Percentiles rank a stretch among this genome's conserved stretches.
Conservation (phyloP, 2,329 filamentous ascomycete species). For the Niveomyces coronatus region DNA sequence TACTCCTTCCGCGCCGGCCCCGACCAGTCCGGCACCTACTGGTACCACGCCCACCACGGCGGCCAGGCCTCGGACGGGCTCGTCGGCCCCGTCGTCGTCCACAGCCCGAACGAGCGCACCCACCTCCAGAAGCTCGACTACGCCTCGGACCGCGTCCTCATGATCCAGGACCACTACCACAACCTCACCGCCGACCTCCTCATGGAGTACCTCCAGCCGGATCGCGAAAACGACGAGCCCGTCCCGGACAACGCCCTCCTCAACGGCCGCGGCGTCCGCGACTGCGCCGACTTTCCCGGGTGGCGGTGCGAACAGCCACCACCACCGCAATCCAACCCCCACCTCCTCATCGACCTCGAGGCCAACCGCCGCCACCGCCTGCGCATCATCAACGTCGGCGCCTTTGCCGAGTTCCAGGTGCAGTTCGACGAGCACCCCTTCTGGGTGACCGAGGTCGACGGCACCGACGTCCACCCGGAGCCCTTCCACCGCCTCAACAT, state of each 20-base stretch:
- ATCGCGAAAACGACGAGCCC: slow-evolving; percentile 51
- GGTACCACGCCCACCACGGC: slow-evolving; percentile 57
- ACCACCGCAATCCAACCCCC: slow-evolving; percentile 19
- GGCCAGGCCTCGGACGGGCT: slow-evolving; percentile 60
- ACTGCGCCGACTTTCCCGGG: slow-evolving; percentile 23
- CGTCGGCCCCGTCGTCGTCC: slow-evolving; percentile 56
- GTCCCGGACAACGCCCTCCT: slow-evolving; percentile 55
- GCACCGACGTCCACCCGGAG: slow-evolving; percentile 51
- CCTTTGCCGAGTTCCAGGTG: slow-evolving; percentile 62
- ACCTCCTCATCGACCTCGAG: slow-evolving; percentile 34
- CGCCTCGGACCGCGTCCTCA: slow-evolving; percentile 46
- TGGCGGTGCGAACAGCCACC: slow-evolving; percentile 33
- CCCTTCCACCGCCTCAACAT: slow-evolving; percentile 53
- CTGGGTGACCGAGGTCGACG: slow-evolving; percentile 59
- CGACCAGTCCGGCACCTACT: slow-evolving; percentile 38
- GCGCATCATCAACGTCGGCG: slow-evolving; percentile 59
- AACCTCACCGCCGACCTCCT: slow-evolving; percentile 40
- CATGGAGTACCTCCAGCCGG: slow-evolving; percentile 41
- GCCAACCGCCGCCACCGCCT: slow-evolving; percentile 51
- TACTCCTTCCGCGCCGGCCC: slow-evolving; percentile 60
- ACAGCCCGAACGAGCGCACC: slow-evolving; percentile 37
- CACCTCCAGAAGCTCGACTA: slow-evolving; percentile 19
- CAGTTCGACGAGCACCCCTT: slow-evolving; percentile 58
- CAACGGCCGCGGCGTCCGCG: slow-evolving; percentile 39
- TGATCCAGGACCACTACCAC: slow-evolving; percentile 67